phyloP scores from a whole-genome alignment of 192 early-diverging fungal species.

The Coemansia sp. region DNA sequence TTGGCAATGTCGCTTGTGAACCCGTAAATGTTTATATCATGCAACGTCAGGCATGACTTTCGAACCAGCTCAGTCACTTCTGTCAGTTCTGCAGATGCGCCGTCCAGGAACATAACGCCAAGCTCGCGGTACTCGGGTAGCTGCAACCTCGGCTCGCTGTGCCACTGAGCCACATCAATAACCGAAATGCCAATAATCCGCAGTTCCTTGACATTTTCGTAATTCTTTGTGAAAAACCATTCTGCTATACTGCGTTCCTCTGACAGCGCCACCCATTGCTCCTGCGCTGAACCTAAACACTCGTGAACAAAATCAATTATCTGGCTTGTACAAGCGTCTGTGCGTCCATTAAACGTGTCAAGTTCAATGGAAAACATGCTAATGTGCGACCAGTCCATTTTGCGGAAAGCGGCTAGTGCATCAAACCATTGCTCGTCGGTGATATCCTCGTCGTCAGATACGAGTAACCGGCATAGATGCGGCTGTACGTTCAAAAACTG shows the following conservation, averaged over 20 bases:
- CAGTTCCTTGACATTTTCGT: conserved; percentile 1
- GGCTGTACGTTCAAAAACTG: conserved; percentile 17
- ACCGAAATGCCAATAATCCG: conserved; percentile 24
- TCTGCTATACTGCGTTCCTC: background rate
- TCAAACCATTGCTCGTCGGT: conserved; percentile 16
- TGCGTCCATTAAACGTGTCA: background rate
- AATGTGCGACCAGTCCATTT: conserved; percentile 22
- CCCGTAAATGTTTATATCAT: conserved; percentile 26
- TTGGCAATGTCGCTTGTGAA: background rate
- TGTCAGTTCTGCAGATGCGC: background rate
- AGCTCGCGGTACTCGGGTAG: conserved; percentile 13
- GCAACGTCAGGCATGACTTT: conserved; percentile 8
- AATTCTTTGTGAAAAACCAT: conserved; percentile 1
- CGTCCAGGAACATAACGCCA: conserved; percentile 19
- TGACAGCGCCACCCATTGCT: conserved; percentile 27
- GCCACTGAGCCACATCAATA: background rate
- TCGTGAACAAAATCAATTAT: conserved; percentile 12
- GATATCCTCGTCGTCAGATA: conserved; percentile 18
- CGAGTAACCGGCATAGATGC: conserved; percentile 16
- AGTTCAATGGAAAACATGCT: conserved; percentile 33
- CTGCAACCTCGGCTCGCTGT: background rate
- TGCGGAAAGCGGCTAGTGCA: background rate
- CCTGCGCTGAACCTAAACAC: background rate
- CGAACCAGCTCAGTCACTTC: conserved; percentile 6
- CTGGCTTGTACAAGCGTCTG: background rate